Percentiles rank a stretch among this genome's conserved stretches.
phyloP scores from a whole-genome alignment of 202 grass and related monocot genomes.

The Schoenoplectus tabernaemontani region DNA sequence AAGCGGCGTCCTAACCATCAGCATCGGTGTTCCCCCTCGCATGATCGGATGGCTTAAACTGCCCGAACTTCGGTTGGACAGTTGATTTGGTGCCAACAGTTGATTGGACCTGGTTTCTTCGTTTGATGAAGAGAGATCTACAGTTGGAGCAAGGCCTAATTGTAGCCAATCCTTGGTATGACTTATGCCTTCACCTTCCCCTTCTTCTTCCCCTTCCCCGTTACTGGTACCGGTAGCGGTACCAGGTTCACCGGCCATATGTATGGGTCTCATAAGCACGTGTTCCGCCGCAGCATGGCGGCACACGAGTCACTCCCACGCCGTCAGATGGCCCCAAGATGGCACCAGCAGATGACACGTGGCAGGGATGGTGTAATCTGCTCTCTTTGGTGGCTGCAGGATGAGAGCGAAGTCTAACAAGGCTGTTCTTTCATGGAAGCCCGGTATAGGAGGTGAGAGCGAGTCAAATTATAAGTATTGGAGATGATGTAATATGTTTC shows the following conservation, averaged over 20 bases:
- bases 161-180: conserved; percentile 26
- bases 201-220: conserved; percentile 20
- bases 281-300: conserved; percentile 8
- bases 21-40: not conserved
- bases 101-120: not conserved
- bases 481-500: not conserved
- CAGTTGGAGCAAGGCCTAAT: not conserved
- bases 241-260: conserved; percentile 15
- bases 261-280: conserved; percentile 6
- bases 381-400: not conserved
- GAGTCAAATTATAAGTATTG: conserved; percentile 3
- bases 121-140: not conserved
- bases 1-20: conserved; percentile 11
- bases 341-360: not conserved
- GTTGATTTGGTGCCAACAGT: not conserved
- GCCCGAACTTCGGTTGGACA: not conserved
- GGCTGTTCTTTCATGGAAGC: not conserved
- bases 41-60: conserved; percentile 15
- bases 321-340: not conserved
- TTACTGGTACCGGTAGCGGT: not conserved
- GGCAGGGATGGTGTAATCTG: not conserved
- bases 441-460: not conserved
- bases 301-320: not conserved
- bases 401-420: conserved; percentile 1
- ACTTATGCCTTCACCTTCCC: conserved; percentile 14